Conservation (phyloP, 2,329 filamentous ascomycete species). For the Pseudogymnoascus sp. region DNA sequence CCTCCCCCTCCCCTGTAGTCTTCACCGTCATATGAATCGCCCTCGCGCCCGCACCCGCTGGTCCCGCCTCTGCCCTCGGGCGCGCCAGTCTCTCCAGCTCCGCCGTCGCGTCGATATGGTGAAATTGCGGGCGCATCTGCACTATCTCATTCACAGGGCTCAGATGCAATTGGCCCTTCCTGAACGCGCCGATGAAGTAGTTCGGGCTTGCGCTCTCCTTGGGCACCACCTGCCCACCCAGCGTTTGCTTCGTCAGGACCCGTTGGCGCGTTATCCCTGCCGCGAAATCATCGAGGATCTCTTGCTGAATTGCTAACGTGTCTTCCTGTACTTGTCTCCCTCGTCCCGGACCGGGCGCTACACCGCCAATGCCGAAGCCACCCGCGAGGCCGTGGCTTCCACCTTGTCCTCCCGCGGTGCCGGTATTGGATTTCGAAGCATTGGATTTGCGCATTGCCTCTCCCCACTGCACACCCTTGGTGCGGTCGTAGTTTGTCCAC, state of each 20-base stretch:
- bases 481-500: slow-evolving; percentile 66
- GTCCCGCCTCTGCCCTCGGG: slow-evolving; percentile 28
- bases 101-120: slow-evolving; percentile 78
- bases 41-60: slow-evolving; percentile 46
- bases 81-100: slow-evolving; percentile 49
- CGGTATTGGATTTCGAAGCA: slow-evolving; percentile 38
- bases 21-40: slow-evolving; percentile 85
- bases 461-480: slow-evolving; percentile 77
- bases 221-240: slow-evolving; percentile 69
- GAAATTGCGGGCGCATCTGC: slow-evolving; percentile 83
- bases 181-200: slow-evolving; percentile 91
- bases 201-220: slow-evolving; percentile 52
- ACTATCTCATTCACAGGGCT: slow-evolving; percentile 76
- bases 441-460: slow-evolving; percentile 56
- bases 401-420: slow-evolving; percentile 48
- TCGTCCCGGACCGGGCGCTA: slow-evolving; percentile 26
- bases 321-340: slow-evolving; percentile 39
- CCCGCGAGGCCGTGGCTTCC: slow-evolving; percentile 64
- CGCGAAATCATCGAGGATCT: slow-evolving; percentile 47
- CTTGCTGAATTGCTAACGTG: slow-evolving; percentile 33
- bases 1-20: slow-evolving; percentile 59
- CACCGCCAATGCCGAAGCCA: slow-evolving; percentile 57
- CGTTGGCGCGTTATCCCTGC: slow-evolving; percentile 61
- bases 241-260: slow-evolving; percentile 70
- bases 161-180: slow-evolving; percentile 75